These are phyloP conservation scores for Kluyveromyces starmeri DNA, from an alignment of 805 yeast genomes.

Conservation along the genomic window DNA sequence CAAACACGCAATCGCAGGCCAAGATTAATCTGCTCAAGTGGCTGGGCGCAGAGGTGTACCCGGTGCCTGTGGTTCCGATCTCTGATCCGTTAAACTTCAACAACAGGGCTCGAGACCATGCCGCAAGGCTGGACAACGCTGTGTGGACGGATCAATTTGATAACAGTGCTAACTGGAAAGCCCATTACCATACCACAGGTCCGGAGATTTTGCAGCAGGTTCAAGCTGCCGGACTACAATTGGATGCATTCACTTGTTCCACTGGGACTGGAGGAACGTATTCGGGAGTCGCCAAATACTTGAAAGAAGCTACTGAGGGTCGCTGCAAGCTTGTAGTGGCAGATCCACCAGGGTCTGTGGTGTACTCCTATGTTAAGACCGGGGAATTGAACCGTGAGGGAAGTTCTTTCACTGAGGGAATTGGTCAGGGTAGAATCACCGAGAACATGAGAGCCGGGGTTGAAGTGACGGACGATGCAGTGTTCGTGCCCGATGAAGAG, in stretches of 20 bases:
- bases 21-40: constrained; percentile 67
- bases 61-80: constrained; percentile 81
- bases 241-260: constrained; percentile 81
- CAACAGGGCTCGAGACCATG: constrained; percentile 80
- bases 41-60: constrained; percentile 79
- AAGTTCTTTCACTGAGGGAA: constrained; percentile 88
- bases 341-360: constrained; percentile 89
- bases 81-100: constrained; percentile 79
- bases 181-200: constrained; percentile 84
- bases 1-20: constrained; percentile 75
- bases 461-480: constrained; percentile 68
- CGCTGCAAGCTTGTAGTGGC: constrained; percentile 61
- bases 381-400: constrained; percentile 71
- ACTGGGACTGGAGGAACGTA: constrained; percentile 93
- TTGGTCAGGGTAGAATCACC: constrained; percentile 92
- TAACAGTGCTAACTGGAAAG: constrained; percentile 77
- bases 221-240: constrained; percentile 42
- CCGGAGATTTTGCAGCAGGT: constrained; percentile 89
- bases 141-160: constrained; percentile 94
- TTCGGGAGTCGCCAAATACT: constrained; percentile 74
- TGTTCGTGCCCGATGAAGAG: constrained; percentile 68
- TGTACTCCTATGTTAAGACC: constrained; percentile 67
- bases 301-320: constrained; percentile 61
- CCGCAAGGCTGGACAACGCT: constrained; percentile 65
- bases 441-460: constrained; percentile 69